Base-by-base conservation (phyloP, 2,329 filamentous ascomycete genomes). In the Septoria linicola region DNA sequence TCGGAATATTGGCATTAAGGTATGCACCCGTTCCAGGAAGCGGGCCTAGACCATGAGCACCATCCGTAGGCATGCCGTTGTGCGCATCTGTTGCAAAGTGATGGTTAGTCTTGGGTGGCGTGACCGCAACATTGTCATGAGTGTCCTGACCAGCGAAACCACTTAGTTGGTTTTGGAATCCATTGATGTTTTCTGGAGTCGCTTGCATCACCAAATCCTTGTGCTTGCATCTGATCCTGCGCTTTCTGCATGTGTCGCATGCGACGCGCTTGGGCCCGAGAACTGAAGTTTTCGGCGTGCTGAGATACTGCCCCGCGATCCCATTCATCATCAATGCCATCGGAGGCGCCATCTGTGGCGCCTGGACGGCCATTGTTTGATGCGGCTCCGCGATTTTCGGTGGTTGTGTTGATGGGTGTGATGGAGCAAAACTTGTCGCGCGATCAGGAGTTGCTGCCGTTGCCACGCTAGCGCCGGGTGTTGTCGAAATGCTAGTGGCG, bases 151-250 rank as follows among this genome's bases (percentile, higher is more conserved):
- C 46, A 41, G 31, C 14, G 21, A 32, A 42, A 42, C 27, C 46
- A 40, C 35, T 48, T 19, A 48, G 32, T n/a, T 49, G 27, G 23
- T 49, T 46, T 41, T 59, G 51, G 13, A 55, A 40, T 47, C 47
- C 35, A 2, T 46, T 46, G 27, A 50, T 36, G 8, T 46, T 46
- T 31, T 57, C 44, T 11, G 61, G 50, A 14, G 57, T 53, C 14
- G 56, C 53, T 53, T 65, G 59, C 44, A 61, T 55, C 17, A 76
- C 72, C 49, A 80, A 73, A 53, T 82, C 80, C 63, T 83, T 83
- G 68, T 84, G 81, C 58, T 82, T 81, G 68, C 81, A 84, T 51
- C 79, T 73, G 53, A 84, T 83, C 43, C 81, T 75, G 49, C 81
- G 76, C 64, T 80, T 81, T 32, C 81, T 75, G 67, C 81, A 84